Base-by-base conservation (phyloP, 2,329 filamentous ascomycete genomes). In the Myriosclerotinia scirpicola region DNA sequence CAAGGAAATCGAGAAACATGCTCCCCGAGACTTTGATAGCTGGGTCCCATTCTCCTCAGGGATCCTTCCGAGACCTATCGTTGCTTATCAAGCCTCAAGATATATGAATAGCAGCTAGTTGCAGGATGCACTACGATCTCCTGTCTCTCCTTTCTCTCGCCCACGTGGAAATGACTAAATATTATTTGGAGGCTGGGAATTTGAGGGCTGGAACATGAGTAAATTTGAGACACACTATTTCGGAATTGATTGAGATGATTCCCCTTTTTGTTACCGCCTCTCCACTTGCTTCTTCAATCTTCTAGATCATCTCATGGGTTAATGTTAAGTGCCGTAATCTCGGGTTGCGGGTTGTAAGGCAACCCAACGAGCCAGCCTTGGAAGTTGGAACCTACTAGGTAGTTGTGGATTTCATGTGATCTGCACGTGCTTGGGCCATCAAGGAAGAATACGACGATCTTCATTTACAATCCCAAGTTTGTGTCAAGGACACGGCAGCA, bases 151-250 rank as follows among this genome's bases (percentile, higher is more conserved):
- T 59, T 40, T 15, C 22, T 52, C 17, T 61, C 26, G n/a, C 54
- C 55, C 63, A 60, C 63, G 63, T 65, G 63, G 63, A 36, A 65
- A 65, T 65, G 54, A 65, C 63, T 60, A 46, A 60, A 22, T 54
- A 52, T 42, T 22, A 42, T 26, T 42, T 3, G 46, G 44, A 59
- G 62, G 30, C 34, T 42, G 54, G 30, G 42, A 34, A n/a, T 26
- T 26, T 11, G 34, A 52, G 34, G 62, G 54, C 62, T 65, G 62
- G 62, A 50, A 65, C 54, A 40, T 42, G 40, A 38, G 44, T 50
- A 50, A 40, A 36, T 58, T 36, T 65, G 34, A 65, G 54, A 64
- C 61, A 65, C 30, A 48, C n/a, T 26, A 58, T 30, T 42, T 54
- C 40, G 46, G 36, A 52, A 40, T 44, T 34, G 50, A 30, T 14